These are phyloP conservation scores for Cnidoscolus chayamansa DNA, from an alignment of 441 rosid species.

Conservation along the genomic window DNA sequence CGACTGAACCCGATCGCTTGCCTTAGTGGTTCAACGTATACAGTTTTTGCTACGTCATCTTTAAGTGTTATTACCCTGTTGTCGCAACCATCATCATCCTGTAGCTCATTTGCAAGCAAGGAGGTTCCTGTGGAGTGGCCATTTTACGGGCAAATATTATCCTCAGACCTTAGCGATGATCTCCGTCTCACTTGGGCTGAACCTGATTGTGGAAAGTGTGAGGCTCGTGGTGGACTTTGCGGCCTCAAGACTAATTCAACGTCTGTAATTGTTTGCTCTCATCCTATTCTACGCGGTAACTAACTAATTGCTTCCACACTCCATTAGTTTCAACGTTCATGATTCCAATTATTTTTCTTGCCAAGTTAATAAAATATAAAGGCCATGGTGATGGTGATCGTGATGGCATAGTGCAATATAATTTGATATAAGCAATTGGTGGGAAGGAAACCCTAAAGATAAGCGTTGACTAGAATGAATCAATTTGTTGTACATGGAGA, in stretches of 20 bases:
- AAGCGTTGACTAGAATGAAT: neutral
- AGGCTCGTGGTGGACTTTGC: conserved; percentile 46
- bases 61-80: conserved; percentile 13
- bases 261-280: conserved; percentile 38
- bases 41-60: conserved; percentile 61
- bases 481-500: neutral
- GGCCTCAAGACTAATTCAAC: conserved; percentile 46
- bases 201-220: conserved; percentile 57
- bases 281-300: conserved; percentile 42
- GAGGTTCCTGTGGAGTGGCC: conserved; percentile 56
- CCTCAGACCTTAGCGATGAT: conserved; percentile 50
- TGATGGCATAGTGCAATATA: neutral
- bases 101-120: conserved; percentile 34
- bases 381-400: neutral
- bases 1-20: conserved; percentile 52
- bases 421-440: neutral
- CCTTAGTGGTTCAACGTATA: conserved; percentile 37
- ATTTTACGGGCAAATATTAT: conserved; percentile 41
- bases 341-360: no score
- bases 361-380: no score
- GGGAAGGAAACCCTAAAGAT: neutral
- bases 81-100: conserved; percentile 28
- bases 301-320: no score
- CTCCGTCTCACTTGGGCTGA: conserved; percentile 55
- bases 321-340: no score